Evolutionary conservation across 2,329 filamentous ascomycete genomes (phyloP).

Genomic region (Chaetomiaceae sp.): DNA sequence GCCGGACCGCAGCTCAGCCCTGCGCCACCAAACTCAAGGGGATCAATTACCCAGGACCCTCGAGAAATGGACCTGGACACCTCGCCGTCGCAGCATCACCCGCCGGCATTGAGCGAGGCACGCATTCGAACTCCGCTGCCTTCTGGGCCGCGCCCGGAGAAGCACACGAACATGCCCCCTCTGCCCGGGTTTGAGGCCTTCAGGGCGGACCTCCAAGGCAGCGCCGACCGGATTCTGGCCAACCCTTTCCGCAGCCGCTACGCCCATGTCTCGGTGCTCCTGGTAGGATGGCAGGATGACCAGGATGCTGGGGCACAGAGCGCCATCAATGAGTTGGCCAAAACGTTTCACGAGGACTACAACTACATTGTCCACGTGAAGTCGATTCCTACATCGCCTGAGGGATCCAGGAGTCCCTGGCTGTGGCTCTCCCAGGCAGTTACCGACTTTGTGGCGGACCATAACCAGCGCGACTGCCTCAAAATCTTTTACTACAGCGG

Average conservation of each 20-base stretch:
- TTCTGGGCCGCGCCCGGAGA: constrained; percentile 52
- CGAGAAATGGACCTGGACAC: constrained; percentile 56
- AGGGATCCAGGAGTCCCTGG: constrained; percentile 46
- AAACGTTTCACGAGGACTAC: constrained; percentile 50
- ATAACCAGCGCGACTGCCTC: constrained; percentile 51
- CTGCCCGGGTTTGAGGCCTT: constrained; percentile 48
- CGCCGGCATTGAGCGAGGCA: constrained; percentile 41
- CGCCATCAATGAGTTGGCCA: constrained; percentile 45
- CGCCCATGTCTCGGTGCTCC: constrained; percentile 46
- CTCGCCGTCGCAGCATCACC: constrained; percentile 33
- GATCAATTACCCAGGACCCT: constrained; percentile 41
- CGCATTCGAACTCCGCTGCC: constrained; percentile 54
- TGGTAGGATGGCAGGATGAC: constrained; percentile 56
- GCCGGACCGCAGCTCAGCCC: constrained; percentile 46
- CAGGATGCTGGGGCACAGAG: constrained; percentile 39
- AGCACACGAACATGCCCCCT: constrained; percentile 38
- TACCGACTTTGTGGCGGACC: constrained; percentile 49
- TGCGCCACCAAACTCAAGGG: constrained; percentile 36
- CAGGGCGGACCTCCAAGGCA: constrained; percentile 49
- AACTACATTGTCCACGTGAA: constrained; percentile 46
- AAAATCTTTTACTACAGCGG: constrained; percentile 58
- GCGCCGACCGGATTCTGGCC: constrained; percentile 46
- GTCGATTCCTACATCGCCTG: constrained; percentile 46
- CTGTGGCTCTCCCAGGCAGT: constrained; percentile 51
- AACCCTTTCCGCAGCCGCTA: constrained; percentile 51